Evolutionary conservation across 2,329 filamentous ascomycete species (phyloP).

Genomic region (Curvularia sp.): DNA sequence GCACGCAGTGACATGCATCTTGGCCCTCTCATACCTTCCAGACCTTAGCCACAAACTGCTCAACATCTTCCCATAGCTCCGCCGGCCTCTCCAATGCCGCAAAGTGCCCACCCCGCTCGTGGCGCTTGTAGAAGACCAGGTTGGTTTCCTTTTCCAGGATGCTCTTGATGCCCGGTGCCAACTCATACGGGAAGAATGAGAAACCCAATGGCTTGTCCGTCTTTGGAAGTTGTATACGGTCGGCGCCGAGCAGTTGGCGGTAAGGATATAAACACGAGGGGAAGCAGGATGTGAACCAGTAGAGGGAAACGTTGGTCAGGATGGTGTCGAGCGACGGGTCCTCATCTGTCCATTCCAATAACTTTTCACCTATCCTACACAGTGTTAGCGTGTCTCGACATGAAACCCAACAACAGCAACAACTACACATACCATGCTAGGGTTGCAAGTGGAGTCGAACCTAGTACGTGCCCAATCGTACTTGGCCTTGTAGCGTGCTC

Average conservation of each 20-base stretch:
- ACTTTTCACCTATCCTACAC: slow-evolving; percentile 63
- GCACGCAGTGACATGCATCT: background rate
- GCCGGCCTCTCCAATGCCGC: slow-evolving; percentile 58
- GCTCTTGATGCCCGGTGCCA: slow-evolving; percentile 49
- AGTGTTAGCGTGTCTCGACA: background rate
- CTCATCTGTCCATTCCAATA: slow-evolving; percentile 62
- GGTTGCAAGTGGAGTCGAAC: slow-evolving; percentile 63
- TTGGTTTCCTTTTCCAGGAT: slow-evolving; percentile 50
- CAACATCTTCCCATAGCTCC: slow-evolving; percentile 54
- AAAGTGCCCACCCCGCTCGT: slow-evolving; percentile 63
- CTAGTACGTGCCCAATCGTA: slow-evolving; percentile 65
- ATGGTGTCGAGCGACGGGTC: slow-evolving; percentile 53
- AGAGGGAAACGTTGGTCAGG: slow-evolving; percentile 62
- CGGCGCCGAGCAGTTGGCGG: slow-evolving; percentile 37
- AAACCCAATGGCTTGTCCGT: slow-evolving; percentile 54
- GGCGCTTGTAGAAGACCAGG: slow-evolving; percentile 50
- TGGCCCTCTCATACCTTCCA: slow-evolving; percentile 41
- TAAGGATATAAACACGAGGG: slow-evolving; percentile 61
- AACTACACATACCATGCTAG: slow-evolving; percentile 58
- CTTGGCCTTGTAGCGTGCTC: slow-evolving; percentile 63
- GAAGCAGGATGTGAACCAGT: slow-evolving; percentile 62
- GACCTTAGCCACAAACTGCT: slow-evolving; percentile 53
- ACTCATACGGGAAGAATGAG: slow-evolving; percentile 55
- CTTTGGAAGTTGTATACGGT: background rate
- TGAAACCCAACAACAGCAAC: background rate